Conservation (phyloP, 73 alveolate genomes). For the Paramecium biaurelia region DNA sequence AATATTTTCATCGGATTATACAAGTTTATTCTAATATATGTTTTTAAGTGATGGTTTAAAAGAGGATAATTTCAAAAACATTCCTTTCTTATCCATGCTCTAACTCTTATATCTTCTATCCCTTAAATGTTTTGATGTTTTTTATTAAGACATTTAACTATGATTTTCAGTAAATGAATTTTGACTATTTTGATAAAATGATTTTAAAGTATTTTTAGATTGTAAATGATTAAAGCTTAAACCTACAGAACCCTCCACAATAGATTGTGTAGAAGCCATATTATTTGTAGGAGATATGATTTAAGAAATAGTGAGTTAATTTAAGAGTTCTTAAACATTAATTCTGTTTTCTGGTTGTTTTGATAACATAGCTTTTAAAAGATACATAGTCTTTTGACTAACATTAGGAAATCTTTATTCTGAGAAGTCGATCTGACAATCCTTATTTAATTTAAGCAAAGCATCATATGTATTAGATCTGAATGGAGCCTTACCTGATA, state of each 20-base stretch:
- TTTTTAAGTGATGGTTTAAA: slow-evolving; percentile 5
- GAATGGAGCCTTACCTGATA: slow-evolving; percentile 65
- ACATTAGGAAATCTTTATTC: background rate
- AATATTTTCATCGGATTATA: background rate
- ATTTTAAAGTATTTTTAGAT: slow-evolving; percentile 19
- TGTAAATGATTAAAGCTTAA: background rate
- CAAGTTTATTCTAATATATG: background rate
- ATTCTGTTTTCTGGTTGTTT: background rate
- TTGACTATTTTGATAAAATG: background rate
- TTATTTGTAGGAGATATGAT: background rate
- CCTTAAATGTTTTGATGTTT: background rate
- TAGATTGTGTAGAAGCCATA: background rate
- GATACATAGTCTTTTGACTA: background rate
- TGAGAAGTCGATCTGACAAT: slow-evolving; percentile 17
- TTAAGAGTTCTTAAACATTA: background rate
- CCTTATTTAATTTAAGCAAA: slow-evolving; percentile 33
- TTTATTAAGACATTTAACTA: background rate
- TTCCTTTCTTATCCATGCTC: background rate
- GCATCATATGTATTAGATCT: slow-evolving; percentile 5
- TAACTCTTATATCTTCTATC: background rate
- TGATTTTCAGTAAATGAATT: background rate
- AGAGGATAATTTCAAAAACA: background rate
- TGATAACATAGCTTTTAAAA: background rate
- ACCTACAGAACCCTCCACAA: background rate
- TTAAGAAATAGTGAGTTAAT: background rate